Evolutionary conservation across 768 basidiomycete genomes (phyloP), one percentile per base, ranked within the genome.

Genomic region (Leccinum ochraceum): DNA sequence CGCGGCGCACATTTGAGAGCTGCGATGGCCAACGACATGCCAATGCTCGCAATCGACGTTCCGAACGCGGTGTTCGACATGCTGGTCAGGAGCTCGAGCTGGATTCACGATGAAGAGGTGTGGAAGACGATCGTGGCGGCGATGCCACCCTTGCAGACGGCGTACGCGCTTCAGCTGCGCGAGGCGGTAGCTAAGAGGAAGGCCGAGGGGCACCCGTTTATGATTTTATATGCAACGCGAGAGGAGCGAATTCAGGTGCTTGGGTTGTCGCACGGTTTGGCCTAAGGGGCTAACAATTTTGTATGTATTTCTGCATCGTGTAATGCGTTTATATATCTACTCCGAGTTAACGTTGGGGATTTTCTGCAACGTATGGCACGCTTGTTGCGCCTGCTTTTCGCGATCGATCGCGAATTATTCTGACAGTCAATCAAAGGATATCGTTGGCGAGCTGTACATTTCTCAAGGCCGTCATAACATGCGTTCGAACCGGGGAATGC

Each of bases 401-500:
- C 60, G 59, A 61, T 22, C 60, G 58, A 13, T 53, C 16, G 2
- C 42, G n/a, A 14, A 30, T 59, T 50, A 50, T 58, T 44, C 48
- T 69, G 58, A 73, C 52, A 13, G 22, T 60, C 10, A 34, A 37
- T 59, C 14, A 8, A 63, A 86, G 81, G 91, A 90, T 1, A 85
- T 92, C 0, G 90, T 92, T 3, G 90, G 88, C 0, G 75, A 77
- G 17, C 66, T 95, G 63, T 70, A 94, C 22, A 56, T 74, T 1
- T 68, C 69, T 0, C 77, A 92, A 8, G 80, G 80, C 10, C 79
- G 93, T 54, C 93, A 94, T 67, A 83, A 86, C 59, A 86, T 86
- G 77, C 81, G 92, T 14, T 92, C 92, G 11, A 89, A 83, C 51
- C 93, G 95, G 78, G 90, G 57, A 74, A 86, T 56, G 89, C 90